Conservation (phyloP, 495 filamentous ascomycete genomes). For the Ramalina intermedia region DNA sequence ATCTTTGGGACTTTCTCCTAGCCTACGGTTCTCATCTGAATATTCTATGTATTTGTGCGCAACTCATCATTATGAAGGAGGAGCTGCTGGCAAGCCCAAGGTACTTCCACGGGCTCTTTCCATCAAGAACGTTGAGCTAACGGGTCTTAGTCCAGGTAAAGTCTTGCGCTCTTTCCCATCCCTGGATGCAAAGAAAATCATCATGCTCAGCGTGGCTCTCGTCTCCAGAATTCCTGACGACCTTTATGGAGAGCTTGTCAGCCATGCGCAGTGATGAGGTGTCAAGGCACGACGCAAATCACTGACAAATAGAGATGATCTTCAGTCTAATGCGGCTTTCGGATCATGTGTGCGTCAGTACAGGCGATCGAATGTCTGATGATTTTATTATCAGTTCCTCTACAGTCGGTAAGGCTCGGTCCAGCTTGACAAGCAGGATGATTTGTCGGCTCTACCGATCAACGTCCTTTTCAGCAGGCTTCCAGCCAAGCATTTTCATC, state of each 20-base stretch:
- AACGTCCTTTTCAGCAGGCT: no score
- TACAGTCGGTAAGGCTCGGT: no score
- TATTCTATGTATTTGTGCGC: constrained; percentile 93
- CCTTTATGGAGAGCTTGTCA: constrained; percentile 75
- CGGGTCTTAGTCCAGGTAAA: constrained; percentile 61
- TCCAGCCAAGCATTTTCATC: neutral
- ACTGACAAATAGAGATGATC: no score
- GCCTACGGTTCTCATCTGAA: constrained; percentile 92
- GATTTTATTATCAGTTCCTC: no score
- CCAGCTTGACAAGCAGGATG: no score
- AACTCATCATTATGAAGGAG: constrained; percentile 77
- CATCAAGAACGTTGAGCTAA: neutral
- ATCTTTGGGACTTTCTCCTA: constrained; percentile 96
- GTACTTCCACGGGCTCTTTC: constrained; percentile 32
- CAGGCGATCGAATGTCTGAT: no score
- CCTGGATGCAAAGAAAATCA: constrained; percentile 66
- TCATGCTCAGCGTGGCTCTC: constrained; percentile 61
- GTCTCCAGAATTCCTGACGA: constrained; percentile 77
- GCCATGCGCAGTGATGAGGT: constrained; percentile 55
- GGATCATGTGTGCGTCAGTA: no score
- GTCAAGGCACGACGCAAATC: neutral
- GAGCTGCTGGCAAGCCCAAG: constrained; percentile 67
- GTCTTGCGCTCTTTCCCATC: constrained; percentile 80
- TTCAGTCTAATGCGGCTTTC: no score
- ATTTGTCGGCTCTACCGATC: no score